Base-by-base conservation (phyloP, 768 basidiomycete species). In the Hygrophorus pudorinus region DNA sequence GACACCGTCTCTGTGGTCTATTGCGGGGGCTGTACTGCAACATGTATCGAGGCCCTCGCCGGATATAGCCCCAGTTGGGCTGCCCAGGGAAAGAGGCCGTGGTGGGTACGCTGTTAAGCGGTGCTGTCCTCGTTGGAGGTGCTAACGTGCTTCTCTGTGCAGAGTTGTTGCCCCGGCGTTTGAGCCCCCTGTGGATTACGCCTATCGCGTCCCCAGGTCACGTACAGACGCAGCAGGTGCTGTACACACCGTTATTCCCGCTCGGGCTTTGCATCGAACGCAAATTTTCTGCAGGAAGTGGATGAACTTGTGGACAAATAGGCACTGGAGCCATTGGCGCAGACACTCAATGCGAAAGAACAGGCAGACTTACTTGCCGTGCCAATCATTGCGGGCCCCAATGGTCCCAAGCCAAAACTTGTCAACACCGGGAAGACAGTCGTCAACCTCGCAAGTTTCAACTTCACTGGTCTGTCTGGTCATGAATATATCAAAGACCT, bases 261-360 rank as follows among this genome's bases (percentile, higher is more conserved):
- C n/a, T n/a, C n/a, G n/a, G n/a, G n/a, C n/a, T n/a, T n/a, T 24
- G 7, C 24, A 7, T 24, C 24, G 24, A 24, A 24, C 24, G 24
- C 24, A 24, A 24, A 7, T 24, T 24, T 24, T n/a, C n/a, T 24
- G 24, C 53, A 96, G 92, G 96, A 98, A 81, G 78, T 98, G 34
- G 81, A 98, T 58, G 96, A 98, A 57, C 75, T 98, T 20, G 92
- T 99, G 1, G 83, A 89, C 42, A 94, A 98, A 61, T 99, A 91
- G 90, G 67, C 67, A 2, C 96, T 96, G 0, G 88, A 93, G 48
- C 79, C 87, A 5, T 73, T 99, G 7, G 79, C 73, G 3, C 73
- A 71, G 32, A 78, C 85, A 5, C 66, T 87, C 30, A 67, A 64
- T 3, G 59, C 70, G 2, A 64, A 66, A 33, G 85, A 92, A 48